Base-by-base conservation (phyloP, 192 early-diverging fungal genomes). In the Oehlia diaphana region DNA sequence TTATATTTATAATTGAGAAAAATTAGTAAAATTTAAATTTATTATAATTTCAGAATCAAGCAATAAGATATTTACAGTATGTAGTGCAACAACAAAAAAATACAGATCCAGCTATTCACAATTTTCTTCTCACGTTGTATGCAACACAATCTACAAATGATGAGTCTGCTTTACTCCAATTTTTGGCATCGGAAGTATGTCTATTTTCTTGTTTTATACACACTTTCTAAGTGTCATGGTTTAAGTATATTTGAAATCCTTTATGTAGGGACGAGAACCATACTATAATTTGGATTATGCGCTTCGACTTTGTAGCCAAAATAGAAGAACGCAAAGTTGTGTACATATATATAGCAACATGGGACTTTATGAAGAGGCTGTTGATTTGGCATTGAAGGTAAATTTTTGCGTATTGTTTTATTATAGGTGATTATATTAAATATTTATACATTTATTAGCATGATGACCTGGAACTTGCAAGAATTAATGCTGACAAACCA, bases 261-360 rank as follows among this genome's bases (percentile, higher is more conserved):
- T 50, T 67, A 64, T 28, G 13, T 83, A 94, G 89, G 94, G 94
- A 33, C 88, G 90, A 61, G 88, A 92, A 5, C 94, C 94, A 88
- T 87, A 93, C 58, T 99, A 95, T 83, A 95, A 97, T 68, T 87
- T 94, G 9, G 96, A 97, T 80, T 97, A 97, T 82, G 96, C 96
- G 0, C 80, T 99, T 47, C 87, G 98, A 47, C 87, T 98, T 50
- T 97, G 96, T 80, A 95, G 90, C 42, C 93, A 95, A 44, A 91
- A 92, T 78, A 84, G 90, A 37, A 89, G 96, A 53, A 90, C 94
- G 28, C 94, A 95, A 81, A 93, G 94, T 70, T 96, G 94, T 82
- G 94, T 99, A 50, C 90, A 95, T 75, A 87, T 99, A 50, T 98
- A 97, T 86, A 92, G 93, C 50, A 87, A 92, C 61, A 89, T 99